Evolutionary conservation across 2,329 filamentous ascomycete genomes (phyloP).

Genomic region (Trichophyton schoenleinii): DNA sequence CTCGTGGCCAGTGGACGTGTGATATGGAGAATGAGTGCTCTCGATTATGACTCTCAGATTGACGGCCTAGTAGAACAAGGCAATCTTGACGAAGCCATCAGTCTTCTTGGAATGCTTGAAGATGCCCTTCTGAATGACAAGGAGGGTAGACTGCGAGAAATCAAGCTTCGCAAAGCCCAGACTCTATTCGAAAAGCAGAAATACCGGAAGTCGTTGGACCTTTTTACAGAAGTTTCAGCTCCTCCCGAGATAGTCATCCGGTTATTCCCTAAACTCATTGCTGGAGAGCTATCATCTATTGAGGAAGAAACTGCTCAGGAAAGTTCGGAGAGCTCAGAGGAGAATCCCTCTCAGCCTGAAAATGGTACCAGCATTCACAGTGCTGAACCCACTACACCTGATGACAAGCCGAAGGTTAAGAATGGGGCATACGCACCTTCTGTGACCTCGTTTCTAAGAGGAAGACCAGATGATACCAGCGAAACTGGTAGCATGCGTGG

Average conservation of each 20-base stretch:
- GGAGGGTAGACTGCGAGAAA: constrained; percentile 61
- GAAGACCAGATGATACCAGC: constrained; percentile 27
- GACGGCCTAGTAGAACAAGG: constrained; percentile 62
- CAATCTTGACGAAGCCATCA: constrained; percentile 82
- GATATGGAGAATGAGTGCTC: constrained; percentile 92
- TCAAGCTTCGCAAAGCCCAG: constrained; percentile 87
- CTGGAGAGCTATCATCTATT: constrained; percentile 62
- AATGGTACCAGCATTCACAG: constrained; percentile 20
- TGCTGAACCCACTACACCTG: constrained; percentile 17
- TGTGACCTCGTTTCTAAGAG: constrained; percentile 27
- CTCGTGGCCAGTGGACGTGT: constrained; percentile 80
- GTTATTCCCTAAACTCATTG: constrained; percentile 71
- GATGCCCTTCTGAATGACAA: constrained; percentile 83
- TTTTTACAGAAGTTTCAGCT: constrained; percentile 82
- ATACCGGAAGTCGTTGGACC: constrained; percentile 72
- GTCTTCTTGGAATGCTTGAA: constrained; percentile 76
- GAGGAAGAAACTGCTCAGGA: constrained; percentile 34
- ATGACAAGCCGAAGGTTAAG: constrained; percentile 18
- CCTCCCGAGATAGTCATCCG: constrained; percentile 79
- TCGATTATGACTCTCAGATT: constrained; percentile 83
- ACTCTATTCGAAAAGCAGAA: constrained; percentile 67
- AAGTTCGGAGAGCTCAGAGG: constrained; percentile 13
- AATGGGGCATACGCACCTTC: constrained; percentile 25
- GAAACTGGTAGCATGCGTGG: constrained; percentile 29
- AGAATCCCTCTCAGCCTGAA: constrained; percentile 13